Base-by-base conservation (phyloP, 2,329 filamentous ascomycete species). In the Alternaria arbusti region DNA sequence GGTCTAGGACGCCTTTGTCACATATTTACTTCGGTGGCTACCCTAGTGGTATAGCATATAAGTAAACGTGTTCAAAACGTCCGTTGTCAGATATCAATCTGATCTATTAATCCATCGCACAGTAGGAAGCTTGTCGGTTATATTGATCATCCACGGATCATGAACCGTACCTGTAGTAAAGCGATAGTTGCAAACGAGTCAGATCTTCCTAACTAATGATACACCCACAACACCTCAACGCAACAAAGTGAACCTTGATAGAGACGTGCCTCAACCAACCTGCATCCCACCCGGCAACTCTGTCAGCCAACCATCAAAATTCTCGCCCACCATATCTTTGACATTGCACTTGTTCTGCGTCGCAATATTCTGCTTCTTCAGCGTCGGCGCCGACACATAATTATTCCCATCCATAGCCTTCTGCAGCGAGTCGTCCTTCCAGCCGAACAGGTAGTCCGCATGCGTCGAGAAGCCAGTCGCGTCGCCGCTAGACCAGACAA, bases 341-440 rank as follows among this genome's bases (percentile, higher is more conserved):
- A 77, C 74, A 17, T 51, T 74, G 46, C 76, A 78, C 63, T 77
- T 76, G 51, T 78, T 78, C 58, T 77, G 75, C 20, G 68, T 57
- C n/a, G 75, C 73, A 59, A 78, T 76, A 9, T 57, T 73, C 66
- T 78, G 76, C 51, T 74, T 78, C 66, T 76, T 77, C 11, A 78
- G 54, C 56, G 66, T 75, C 44, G 73, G 71, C 32, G 74, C 71
- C 36, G 47, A 56, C 20, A 77, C 74, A 64, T 77, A 77, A 5
- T 68, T 74, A 47, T 76, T 69, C 9, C 58, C 69, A 65, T 78
- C 72, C 66, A 78, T 69, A 15, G 70, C 69, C 58, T 73, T 58
- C 46, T 58, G 56, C 17, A 58, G 23, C n/a, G 46, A 52, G 20
- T 58, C 32, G 6, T 58, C 56, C 32, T 58, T 58, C 56, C 75